Evolutionary conservation across 139 green algal species (phyloP), one percentile per base, ranked within the genome.

Genomic region (Deuterostichococcus epilithicus): DNA sequence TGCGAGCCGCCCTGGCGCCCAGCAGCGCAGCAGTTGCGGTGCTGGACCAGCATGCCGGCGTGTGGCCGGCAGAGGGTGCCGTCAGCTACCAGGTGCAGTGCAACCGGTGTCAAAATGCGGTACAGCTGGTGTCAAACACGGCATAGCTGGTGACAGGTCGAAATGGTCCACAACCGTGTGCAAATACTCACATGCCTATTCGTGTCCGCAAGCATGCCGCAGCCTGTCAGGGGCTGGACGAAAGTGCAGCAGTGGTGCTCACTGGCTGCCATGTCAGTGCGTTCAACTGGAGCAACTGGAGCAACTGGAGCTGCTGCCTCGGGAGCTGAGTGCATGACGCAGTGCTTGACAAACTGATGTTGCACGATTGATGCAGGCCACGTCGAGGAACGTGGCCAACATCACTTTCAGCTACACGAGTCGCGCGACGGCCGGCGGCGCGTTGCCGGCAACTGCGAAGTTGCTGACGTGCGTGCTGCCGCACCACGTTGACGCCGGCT

Each of bases 1-100:
- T 87, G 45, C 45, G 83, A 15, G 35, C 82, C 2, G 83, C 81
- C 8, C 22, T 88, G 18, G n/a, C 85, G 26, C 58, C 59, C 10
- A 75, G 32, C 65, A 32, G n/a, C 26, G 77, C 73, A 60, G 68
- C 35, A 60, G 28, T 39, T 78, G 71, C 13, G 52, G 52, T 63
- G 10, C 52, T 63, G 52, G 52, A 63, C 18, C 52, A 63, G 52
- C 18, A 63, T 20, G 38, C 36, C 3, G 77, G 77, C 71, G 65
- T n/a, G 71, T 82, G 8, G 23, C 37, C 28, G 5, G 23, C 28
- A 1, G 13, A 42, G 22, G 38, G 75, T n/a, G 33, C 1, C 68
- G 38, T 30, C 20, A 42, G 32, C n/a, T n/a, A 70, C 36, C 20
- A 44, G 26, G 44, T 60, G 4, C 10, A 1, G 1, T 36, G 4